Percentiles rank a stretch among this genome's conserved stretches.
These are phyloP conservation scores for Pseudogymnoascus sp. DNA, from an alignment of 2,329 filamentous ascomycete species.

Conservation along the genomic window DNA sequence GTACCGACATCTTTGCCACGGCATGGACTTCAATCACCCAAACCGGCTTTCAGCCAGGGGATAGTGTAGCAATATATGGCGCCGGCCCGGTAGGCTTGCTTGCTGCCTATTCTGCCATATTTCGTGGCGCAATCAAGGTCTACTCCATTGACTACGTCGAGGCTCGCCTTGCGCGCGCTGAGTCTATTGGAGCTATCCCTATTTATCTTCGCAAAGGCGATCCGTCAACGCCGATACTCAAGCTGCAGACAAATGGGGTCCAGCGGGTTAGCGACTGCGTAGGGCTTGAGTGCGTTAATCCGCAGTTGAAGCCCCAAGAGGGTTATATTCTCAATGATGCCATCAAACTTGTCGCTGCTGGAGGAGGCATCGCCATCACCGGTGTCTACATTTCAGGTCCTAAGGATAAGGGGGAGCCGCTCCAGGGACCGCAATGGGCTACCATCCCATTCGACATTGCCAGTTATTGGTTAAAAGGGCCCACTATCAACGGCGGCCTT, in stretches of 20 bases:
- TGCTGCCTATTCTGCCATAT: conserved; percentile 54
- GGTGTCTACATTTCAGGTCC: too few relatives aligned
- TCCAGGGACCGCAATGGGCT: too few relatives aligned
- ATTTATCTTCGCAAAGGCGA: conserved; percentile 54
- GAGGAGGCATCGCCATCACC: too few relatives aligned
- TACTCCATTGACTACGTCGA: conserved; percentile 56
- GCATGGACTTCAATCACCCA: conserved; percentile 40
- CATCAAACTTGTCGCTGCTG: too few relatives aligned
- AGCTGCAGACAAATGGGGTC: conserved; percentile 50
- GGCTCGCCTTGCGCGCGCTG: conserved; percentile 48
- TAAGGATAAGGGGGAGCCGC: too few relatives aligned
- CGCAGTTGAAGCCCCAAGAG: too few relatives aligned
- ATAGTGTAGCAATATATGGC: conserved; percentile 57
- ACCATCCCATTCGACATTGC: too few relatives aligned
- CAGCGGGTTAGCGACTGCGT: conserved; percentile 59
- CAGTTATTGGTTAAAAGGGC: too few relatives aligned
- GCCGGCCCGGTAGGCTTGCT: conserved; percentile 58
- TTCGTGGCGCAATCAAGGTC: conserved; percentile 53
- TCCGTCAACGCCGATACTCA: conserved; percentile 52
- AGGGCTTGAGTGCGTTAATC: conserved; percentile 27
- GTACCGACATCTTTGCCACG: conserved; percentile 42
- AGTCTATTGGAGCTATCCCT: conserved; percentile 53
- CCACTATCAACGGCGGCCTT: too few relatives aligned
- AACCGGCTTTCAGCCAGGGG: conserved; percentile 50
- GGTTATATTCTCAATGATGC: too few relatives aligned